Conservation (phyloP, 345 rosid genomes). For the Lepidium sativum region DNA sequence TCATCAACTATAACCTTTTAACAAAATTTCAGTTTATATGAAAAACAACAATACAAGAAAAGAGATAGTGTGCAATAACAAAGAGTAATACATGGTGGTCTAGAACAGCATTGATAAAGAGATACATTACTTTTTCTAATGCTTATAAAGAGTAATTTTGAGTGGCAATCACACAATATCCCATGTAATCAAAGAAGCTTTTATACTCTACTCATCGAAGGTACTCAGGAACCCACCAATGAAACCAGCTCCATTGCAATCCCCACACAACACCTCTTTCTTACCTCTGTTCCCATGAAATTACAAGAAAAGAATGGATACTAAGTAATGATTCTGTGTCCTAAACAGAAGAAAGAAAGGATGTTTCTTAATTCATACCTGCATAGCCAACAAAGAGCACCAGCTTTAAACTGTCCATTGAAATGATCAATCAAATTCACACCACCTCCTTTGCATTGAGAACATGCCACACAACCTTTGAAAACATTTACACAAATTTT, state of each 20-base stretch:
- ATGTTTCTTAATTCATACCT: constrained; percentile 12
- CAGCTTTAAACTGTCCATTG: constrained; percentile 92
- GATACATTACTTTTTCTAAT: background rate
- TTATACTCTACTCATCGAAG: constrained; percentile 35
- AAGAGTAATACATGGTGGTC: background rate
- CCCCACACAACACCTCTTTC: constrained; percentile 73
- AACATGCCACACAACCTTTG: constrained; percentile 52
- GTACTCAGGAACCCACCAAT: constrained; percentile 93
- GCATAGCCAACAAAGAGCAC: constrained; percentile 93
- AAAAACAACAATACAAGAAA: background rate
- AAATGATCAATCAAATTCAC: constrained; percentile 86
- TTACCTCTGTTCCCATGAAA: constrained; percentile 57
- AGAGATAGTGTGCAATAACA: constrained; percentile 1
- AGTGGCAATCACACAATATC: background rate
- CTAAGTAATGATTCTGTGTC: background rate
- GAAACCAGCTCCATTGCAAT: constrained; percentile 93
- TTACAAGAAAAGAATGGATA: background rate
- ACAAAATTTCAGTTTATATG: background rate
- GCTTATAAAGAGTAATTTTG: background rate
- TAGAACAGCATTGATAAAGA: background rate
- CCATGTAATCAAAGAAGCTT: background rate
- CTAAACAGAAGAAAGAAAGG: background rate
- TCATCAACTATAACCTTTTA: background rate
- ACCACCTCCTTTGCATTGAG: constrained; percentile 77
- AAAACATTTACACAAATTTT: background rate